phyloP scores from a whole-genome alignment of 2,329 filamentous ascomycete species.

The Trichoderma harzianum region DNA sequence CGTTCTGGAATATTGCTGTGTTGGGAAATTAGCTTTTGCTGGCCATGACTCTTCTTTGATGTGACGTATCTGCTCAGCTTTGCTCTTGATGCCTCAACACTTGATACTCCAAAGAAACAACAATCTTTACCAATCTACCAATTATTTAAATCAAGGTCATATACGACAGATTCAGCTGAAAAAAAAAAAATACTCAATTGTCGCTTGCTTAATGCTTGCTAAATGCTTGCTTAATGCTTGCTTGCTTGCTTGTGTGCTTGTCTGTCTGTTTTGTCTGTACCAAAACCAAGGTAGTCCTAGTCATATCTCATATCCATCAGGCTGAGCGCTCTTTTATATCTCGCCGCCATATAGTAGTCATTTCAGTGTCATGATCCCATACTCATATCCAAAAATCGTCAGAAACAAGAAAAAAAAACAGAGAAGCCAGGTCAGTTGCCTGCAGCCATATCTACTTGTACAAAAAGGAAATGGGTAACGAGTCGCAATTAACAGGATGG shows the following conservation, averaged over 20 bases:
- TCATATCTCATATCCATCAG: slow-evolving; percentile 8
- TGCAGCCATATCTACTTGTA: slow-evolving; percentile 13
- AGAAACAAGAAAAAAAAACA: background rate
- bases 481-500: background rate
- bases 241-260: background rate
- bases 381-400: slow-evolving; percentile 12
- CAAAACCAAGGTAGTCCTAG: background rate
- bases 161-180: background rate
- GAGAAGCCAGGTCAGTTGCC: slow-evolving; percentile 18
- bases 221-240: background rate
- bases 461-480: background rate
- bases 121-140: background rate
- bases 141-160: background rate
- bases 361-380: background rate
- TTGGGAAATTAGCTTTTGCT: background rate
- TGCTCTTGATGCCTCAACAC: background rate
- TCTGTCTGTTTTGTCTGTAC: background rate
- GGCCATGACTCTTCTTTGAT: background rate
- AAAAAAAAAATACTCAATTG: background rate
- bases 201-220: background rate
- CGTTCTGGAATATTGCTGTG: background rate
- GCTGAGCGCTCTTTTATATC: background rate
- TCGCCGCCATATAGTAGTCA: background rate
- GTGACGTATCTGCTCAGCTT: background rate
- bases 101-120: background rate